Evolutionary conservation across 768 basidiomycete genomes (phyloP).

Genomic region (Glaciozyma martinii): DNA sequence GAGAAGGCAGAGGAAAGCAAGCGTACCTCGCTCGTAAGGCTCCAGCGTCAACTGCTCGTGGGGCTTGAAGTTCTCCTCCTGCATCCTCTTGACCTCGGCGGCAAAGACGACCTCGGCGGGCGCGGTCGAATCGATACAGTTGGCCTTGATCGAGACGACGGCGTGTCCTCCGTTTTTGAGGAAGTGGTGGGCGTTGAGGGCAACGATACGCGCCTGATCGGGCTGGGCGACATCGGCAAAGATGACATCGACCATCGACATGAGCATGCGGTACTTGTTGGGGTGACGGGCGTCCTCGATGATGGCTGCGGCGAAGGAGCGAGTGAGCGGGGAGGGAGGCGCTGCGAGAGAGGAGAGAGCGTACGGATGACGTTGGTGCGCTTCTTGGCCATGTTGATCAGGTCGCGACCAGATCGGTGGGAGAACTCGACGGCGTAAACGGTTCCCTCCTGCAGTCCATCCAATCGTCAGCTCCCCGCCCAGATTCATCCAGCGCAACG

Average conservation of each 20-base stretch:
- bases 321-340: neutral
- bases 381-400: constrained; percentile 99
- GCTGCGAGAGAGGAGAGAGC: constrained; percentile 36
- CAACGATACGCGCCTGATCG: constrained; percentile 95
- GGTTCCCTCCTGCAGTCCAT: constrained; percentile 62
- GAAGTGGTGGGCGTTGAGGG: constrained; percentile 87
- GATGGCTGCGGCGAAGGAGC: constrained; percentile 48
- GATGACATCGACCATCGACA: constrained; percentile 90
- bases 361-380: constrained; percentile 95
- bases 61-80: constrained; percentile 75
- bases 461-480: neutral
- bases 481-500: neutral
- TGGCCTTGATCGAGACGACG: constrained; percentile 97
- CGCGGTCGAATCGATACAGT: constrained; percentile 94
- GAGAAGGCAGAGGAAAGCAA: neutral
- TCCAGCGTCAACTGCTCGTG: constrained; percentile 92
- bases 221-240: constrained; percentile 98
- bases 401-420: constrained; percentile 85
- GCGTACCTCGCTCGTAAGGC: constrained; percentile 40
- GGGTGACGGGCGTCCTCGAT: constrained; percentile 95
- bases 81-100: constrained; percentile 69
- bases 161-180: constrained; percentile 85
- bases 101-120: constrained; percentile 85
- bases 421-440: constrained; percentile 99
- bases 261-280: constrained; percentile 91